Conservation (phyloP, 306 rosid genomes). For the Quercus ilex region DNA sequence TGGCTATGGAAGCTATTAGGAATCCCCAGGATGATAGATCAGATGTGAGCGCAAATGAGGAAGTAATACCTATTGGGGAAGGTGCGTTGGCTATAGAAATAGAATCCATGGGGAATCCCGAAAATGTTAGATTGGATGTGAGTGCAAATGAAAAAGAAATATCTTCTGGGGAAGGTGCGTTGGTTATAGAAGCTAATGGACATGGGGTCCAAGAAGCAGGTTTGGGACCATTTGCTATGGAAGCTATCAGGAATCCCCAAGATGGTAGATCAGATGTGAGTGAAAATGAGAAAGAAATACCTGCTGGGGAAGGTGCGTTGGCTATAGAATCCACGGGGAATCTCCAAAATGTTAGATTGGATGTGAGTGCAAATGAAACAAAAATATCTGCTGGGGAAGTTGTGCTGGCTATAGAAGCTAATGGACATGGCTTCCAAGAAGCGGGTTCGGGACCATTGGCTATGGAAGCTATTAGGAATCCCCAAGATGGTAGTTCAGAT, state of each 20-base stretch:
- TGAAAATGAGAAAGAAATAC: slow-evolving; percentile 27
- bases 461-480: slow-evolving; percentile 21
- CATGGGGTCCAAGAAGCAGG: slow-evolving; percentile 12
- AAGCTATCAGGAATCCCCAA: slow-evolving; percentile 23
- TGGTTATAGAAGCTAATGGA: not conserved
- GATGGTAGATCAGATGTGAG: slow-evolving; percentile 11
- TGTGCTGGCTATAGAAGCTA: not conserved
- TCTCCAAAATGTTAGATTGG: slow-evolving; percentile 13
- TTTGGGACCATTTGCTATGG: slow-evolving; percentile 11
- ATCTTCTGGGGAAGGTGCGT: slow-evolving; percentile 22
- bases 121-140: slow-evolving; percentile 12
- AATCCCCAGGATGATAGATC: slow-evolving; percentile 21
- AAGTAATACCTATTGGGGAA: slow-evolving; percentile 24
- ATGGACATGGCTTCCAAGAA: slow-evolving; percentile 4
- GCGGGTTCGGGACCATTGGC: slow-evolving; percentile 5
- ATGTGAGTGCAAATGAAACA: slow-evolving; percentile 19
- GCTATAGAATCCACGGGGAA: slow-evolving; percentile 18
- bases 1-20: slow-evolving; percentile 17
- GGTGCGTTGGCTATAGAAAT: slow-evolving; percentile 1
- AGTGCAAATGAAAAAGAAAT: slow-evolving; percentile 24
- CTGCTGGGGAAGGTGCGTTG: slow-evolving; percentile 17
- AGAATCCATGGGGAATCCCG: slow-evolving; percentile 17
- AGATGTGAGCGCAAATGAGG: slow-evolving; percentile 21
- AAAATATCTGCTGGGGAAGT: slow-evolving; percentile 27
- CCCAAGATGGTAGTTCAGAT: slow-evolving; percentile 19